Percentiles rank a stretch among this genome's conserved stretches.
phyloP scores from a whole-genome alignment of 2,329 filamentous ascomycete genomes.

The Verticillium isaacii region DNA sequence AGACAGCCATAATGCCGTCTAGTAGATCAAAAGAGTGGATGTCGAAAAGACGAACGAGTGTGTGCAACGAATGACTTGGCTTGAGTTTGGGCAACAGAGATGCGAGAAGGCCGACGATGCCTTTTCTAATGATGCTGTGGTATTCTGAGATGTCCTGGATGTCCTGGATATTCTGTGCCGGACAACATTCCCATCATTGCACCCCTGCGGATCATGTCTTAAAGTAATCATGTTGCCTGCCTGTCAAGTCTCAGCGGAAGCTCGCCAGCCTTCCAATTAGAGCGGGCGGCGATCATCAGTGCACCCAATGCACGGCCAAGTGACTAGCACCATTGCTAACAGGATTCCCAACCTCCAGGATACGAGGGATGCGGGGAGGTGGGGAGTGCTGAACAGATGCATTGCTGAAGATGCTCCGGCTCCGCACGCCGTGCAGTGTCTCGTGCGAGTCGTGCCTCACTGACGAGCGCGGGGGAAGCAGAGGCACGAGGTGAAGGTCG shows the following conservation, averaged over 20 bases:
- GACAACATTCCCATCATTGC: not conserved
- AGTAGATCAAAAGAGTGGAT: not conserved
- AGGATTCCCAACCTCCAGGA: not conserved
- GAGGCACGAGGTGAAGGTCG: not conserved
- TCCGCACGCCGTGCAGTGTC: not conserved
- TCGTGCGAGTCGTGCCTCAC: not conserved
- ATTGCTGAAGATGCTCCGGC: not conserved
- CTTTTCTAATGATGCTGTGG: not conserved
- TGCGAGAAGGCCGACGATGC: not conserved
- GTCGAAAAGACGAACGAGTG: not conserved
- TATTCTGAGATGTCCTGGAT: not conserved
- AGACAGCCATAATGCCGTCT: not conserved
- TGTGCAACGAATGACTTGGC: not conserved
- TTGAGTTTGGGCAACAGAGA: not conserved
- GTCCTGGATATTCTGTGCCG: not conserved
- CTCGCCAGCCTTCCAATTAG: not conserved
- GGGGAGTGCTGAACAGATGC: not conserved
- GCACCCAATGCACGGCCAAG: not conserved
- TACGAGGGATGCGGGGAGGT: not conserved
- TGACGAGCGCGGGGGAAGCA: not conserved
- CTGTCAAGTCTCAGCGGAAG: not conserved
- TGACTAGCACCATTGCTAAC: not conserved
- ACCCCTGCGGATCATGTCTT: not conserved
- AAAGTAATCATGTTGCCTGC: not conserved
- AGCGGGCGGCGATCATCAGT: not conserved